Evolutionary conservation across 805 yeast genomes (phyloP), one percentile per base, ranked within the genome.

Genomic region (Kazachstania bromeliacearum): DNA sequence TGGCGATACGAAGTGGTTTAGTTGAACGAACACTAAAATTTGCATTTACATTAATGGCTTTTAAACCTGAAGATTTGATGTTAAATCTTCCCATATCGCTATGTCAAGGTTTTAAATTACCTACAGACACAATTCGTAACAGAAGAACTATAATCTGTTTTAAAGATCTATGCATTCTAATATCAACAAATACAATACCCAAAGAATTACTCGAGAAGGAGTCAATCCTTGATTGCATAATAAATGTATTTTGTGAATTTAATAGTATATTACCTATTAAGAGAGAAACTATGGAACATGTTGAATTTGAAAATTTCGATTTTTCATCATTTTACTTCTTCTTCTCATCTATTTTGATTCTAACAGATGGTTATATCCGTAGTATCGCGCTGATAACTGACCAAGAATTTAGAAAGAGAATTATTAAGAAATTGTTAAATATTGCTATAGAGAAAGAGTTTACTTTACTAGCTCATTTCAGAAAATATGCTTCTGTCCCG

Each of bases 231-330:
- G 34, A 40, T 1, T 43, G 51, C 7, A 45, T 57, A 28, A 26
- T 51, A 2, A 50, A 48, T 6, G 51, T 56, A 7, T 49, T 55
- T 31, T 38, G 52, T 4, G 52, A 50, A 22, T 57, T 57, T 33
- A 52, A 46, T 33, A 47, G 39, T 3, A 68, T 76, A 31, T 83
- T 92, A 1, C 77, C 82, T 0, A 62, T 85, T 48, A 71, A 68
- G 42, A 68, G 97, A 40, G 95, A 85, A 50, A 74, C 76, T 4
- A 66, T 71, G 5, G 79, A 75, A 40, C 98, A 89, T 56, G 87
- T 89, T 7, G 96, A 88, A 53, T 92, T 82, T 54, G 98, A 89
- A 53, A 78, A 77, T 31, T 84, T 83, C 22, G 89, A 84, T 35
- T 92, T 88, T 67, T 55, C 63, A 14, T 47, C 59, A 4, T 57